Evolutionary conservation across 495 filamentous ascomycete species (phyloP).

Genomic region (Aspergillus biplanus): DNA sequence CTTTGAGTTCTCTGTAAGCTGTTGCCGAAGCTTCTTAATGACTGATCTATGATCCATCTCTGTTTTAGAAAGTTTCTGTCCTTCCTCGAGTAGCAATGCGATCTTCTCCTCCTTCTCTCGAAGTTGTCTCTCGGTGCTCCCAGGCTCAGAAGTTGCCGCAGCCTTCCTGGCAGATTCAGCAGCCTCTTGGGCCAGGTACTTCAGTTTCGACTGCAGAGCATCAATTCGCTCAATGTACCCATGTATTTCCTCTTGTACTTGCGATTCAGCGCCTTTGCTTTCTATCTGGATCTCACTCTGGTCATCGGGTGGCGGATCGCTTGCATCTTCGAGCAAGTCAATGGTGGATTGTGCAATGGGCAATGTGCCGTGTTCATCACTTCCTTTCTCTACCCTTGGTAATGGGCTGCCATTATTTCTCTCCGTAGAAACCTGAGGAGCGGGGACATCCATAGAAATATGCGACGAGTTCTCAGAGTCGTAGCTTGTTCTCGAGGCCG

Average conservation of each 20-base stretch:
- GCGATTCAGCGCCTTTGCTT: conserved; percentile 61
- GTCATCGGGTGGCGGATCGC: conserved; percentile 10
- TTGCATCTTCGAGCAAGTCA: conserved; percentile 23
- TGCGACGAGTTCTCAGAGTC: conserved; percentile 37
- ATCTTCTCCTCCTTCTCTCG: conserved; percentile 91
- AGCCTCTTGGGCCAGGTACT: conserved; percentile 80
- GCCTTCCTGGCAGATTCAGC: conserved; percentile 70
- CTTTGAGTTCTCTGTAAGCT: conserved; percentile 59
- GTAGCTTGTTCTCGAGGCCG: conserved; percentile 32
- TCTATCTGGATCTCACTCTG: conserved; percentile 51
- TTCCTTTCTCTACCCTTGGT: not conserved
- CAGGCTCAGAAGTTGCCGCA: conserved; percentile 60
- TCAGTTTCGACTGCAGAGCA: conserved; percentile 85
- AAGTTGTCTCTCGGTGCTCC: conserved; percentile 73
- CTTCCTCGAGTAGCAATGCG: conserved; percentile 86
- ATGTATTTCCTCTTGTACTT: conserved; percentile 79
- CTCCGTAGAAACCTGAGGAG: not conserved
- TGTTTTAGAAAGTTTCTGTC: conserved; percentile 81
- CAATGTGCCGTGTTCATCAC: not conserved
- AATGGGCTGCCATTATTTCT: not conserved
- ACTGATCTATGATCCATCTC: conserved; percentile 82
- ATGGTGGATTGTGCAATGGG: conserved; percentile 21
- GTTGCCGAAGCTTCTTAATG: conserved; percentile 84
- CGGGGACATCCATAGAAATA: not conserved
- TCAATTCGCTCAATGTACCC: conserved; percentile 88